Conservation (phyloP, 371 early-diverging fungal species). For the Mortierella sp. region DNA sequence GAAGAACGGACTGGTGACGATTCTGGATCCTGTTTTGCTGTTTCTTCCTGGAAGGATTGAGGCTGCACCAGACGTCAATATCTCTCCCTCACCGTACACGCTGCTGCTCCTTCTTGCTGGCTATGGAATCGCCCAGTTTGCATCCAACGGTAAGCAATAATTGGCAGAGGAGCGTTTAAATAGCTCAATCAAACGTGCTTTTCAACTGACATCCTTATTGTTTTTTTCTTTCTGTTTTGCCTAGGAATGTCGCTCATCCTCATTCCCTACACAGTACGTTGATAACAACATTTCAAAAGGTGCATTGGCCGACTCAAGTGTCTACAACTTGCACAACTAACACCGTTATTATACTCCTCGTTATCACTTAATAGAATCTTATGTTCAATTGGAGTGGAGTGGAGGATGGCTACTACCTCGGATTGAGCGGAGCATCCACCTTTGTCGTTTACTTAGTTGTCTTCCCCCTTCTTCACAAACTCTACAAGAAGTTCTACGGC, state of each 20-base stretch:
- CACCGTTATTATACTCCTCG: neutral
- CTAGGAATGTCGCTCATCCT: conserved; percentile 16
- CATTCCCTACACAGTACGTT: conserved; percentile 49
- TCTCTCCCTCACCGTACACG: conserved; percentile 29
- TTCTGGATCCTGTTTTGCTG: conserved; percentile 40
- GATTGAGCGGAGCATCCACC: conserved; percentile 18
- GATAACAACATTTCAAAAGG: neutral
- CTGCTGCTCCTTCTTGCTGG: conserved; percentile 22
- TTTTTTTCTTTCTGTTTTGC: too few relatives aligned
- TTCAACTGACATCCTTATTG: neutral
- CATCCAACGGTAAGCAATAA: conserved; percentile 12
- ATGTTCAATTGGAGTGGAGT: conserved; percentile 30
- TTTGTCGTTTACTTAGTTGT: conserved; percentile 35
- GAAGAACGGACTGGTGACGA: conserved; percentile 3
- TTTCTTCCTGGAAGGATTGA: conserved; percentile 47
- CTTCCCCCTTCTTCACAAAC: conserved; percentile 32
- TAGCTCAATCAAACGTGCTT: neutral
- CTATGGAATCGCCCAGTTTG: conserved; percentile 19
- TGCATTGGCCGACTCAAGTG: neutral
- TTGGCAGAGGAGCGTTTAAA: too few relatives aligned
- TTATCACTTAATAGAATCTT: conserved; percentile 24
- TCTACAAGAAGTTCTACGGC: conserved; percentile 14
- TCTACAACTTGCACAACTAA: neutral
- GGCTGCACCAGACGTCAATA: conserved; percentile 20
- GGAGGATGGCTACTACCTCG: conserved; percentile 14